phyloP scores from a whole-genome alignment of 257 asterid genomes.

The Gentiana straminea region DNA sequence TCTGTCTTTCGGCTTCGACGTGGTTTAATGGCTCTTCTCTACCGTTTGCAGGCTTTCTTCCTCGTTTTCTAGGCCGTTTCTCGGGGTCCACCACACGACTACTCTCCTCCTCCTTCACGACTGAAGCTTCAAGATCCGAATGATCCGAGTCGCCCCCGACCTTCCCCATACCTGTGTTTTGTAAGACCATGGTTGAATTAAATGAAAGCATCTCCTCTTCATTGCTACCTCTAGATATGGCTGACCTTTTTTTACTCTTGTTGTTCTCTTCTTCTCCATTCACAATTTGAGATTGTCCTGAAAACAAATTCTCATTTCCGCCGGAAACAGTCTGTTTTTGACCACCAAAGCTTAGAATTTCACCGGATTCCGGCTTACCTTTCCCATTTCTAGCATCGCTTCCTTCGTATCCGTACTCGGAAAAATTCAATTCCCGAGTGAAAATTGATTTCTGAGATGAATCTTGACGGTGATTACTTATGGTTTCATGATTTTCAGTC shows the following conservation, averaged over 20 bases:
- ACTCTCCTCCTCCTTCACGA: slow-evolving; percentile 65
- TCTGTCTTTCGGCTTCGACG: slow-evolving; percentile 90
- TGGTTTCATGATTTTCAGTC: slow-evolving; percentile 28
- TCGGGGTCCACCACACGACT: slow-evolving; percentile 50
- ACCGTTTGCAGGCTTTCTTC: slow-evolving; percentile 84
- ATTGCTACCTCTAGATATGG: slow-evolving; percentile 37
- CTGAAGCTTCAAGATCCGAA: slow-evolving; percentile 76
- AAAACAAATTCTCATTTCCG: slow-evolving; percentile 33
- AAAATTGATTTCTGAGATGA: slow-evolving; percentile 16
- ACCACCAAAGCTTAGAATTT: slow-evolving; percentile 39
- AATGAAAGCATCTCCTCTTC: slow-evolving; percentile 81
- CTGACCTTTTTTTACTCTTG: slow-evolving; percentile 38
- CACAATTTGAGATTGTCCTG: slow-evolving; percentile 17
- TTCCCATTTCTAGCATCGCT: slow-evolving; percentile 19
- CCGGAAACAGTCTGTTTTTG: slow-evolving; percentile 14
- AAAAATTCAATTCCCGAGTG: slow-evolving; percentile 39
- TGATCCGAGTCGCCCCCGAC: slow-evolving; percentile 53
- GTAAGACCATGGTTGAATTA: slow-evolving; percentile 47
- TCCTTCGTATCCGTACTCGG: slow-evolving; percentile 36
- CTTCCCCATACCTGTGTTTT: slow-evolving; percentile 35
- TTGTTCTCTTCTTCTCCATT: slow-evolving; percentile 13
- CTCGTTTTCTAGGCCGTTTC: slow-evolving; percentile 67
- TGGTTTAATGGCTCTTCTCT: slow-evolving; percentile 86
- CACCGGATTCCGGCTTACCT: slow-evolving; percentile 52
- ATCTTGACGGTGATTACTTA: not conserved